These are phyloP conservation scores for Sporisorium sorghi DNA, from an alignment of 1,284 basidiomycete genomes.

Conservation along the genomic window DNA sequence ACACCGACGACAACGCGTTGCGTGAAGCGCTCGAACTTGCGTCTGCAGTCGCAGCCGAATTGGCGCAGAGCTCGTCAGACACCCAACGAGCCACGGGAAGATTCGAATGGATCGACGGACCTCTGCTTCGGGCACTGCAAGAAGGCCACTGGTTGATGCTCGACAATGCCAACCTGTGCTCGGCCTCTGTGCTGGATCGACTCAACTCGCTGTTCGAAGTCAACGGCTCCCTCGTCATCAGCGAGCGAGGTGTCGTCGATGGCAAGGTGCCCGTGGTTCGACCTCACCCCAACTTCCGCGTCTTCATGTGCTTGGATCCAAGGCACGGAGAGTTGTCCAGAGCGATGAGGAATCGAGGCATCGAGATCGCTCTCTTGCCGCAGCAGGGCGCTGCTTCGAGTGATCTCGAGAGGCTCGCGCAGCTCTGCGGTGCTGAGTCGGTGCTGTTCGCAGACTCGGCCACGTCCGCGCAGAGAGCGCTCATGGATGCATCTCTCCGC, in stretches of 20 bases:
- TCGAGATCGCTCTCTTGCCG: constrained; percentile 77
- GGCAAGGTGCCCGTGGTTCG: constrained; percentile 80
- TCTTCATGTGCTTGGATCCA: constrained; percentile 95
- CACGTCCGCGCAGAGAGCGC: constrained; percentile 17
- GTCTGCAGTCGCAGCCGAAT: constrained; percentile 4
- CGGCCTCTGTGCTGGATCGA: constrained; percentile 92
- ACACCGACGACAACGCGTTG: constrained; percentile 7
- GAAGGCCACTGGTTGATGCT: constrained; percentile 90
- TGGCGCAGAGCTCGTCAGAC: constrained; percentile 8
- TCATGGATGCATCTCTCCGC: constrained; percentile 36
- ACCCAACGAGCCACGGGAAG: constrained; percentile 71
- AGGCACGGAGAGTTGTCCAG: constrained; percentile 92
- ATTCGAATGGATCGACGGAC: constrained; percentile 97
- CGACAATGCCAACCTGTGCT: constrained; percentile 94
- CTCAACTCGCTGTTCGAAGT: constrained; percentile 96
- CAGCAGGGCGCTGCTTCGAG: constrained; percentile 7
- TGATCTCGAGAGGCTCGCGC: constrained; percentile 37
- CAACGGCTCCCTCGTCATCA: constrained; percentile 83
- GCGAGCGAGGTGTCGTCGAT: constrained; percentile 86
- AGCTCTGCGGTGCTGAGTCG: constrained; percentile 16
- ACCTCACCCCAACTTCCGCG: constrained; percentile 88
- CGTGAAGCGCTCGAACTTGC: constrained; percentile 19
- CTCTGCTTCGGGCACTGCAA: constrained; percentile 87
- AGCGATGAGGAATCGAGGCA: constrained; percentile 97
- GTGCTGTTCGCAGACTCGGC: not conserved